Base-by-base conservation (phyloP, 208 protist species). In the Leishmania tropica region DNA sequence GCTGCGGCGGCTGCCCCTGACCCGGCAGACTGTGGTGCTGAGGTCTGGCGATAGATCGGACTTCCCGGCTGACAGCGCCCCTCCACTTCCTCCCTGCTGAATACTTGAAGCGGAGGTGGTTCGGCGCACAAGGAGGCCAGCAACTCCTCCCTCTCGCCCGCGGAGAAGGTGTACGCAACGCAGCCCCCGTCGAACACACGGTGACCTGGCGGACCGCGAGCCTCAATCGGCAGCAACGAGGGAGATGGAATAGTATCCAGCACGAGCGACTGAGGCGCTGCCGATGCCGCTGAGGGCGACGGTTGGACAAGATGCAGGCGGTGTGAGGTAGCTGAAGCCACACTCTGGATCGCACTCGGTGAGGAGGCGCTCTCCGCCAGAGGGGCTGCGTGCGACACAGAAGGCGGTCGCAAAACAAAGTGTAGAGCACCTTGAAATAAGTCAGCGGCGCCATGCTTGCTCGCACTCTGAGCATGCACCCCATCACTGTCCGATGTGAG, bases 121-220 rank as follows among this genome's bases (percentile, higher is more conserved):
- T 64, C 62, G 3, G 45, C 37, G 35, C 24, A n/a, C 48, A 86
- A 42, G 37, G 56, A 76, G 17, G 54, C 62, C 28, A 75, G 48
- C 28, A 83, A 70, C 24, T 86, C 75, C 17, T 31, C 48, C n/a
- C 56, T 54, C 68, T 86, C 83, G 13, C 24, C 54, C 1, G 76
- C 28, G 2, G 83, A 74, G 60, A 86, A 86, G 28, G 75, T 78
- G 75, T 86, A 79, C 15, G 75, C 78, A 17, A 86, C 74, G 35
- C 74, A 40, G 78, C 74, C 24, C 6, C 42, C 19, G 58, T 77
- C 64, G 28, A 86, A 86, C 13, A 80, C 2, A 19, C 53, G 60
- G 78, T 86, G 83, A 48, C 64, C 64, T 17, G 83, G 83, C 21
- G 83, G 83, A 1, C 83, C 78, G 7, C 71, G 73, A 8, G 67